A percentile compares a stretch with the other conserved stretches of the same genome.
Evolutionary conservation across 2,329 filamentous ascomycete genomes (phyloP).

Genomic region (Penicillium carneum): DNA sequence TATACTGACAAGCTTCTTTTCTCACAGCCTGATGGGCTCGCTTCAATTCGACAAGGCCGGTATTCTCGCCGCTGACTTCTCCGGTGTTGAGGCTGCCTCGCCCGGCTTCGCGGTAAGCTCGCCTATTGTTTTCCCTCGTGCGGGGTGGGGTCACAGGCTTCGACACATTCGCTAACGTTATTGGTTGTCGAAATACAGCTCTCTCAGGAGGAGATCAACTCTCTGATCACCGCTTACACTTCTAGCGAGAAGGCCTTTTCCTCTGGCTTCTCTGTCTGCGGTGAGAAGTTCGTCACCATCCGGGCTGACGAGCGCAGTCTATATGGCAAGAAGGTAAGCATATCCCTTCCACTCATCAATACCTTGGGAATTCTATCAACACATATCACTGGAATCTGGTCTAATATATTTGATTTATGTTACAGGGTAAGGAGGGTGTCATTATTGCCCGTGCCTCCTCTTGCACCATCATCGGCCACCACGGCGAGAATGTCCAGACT

Average conservation of each 20-base stretch:
- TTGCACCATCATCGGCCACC: slow-evolving; percentile 87
- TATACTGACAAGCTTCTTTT: slow-evolving; percentile 26
- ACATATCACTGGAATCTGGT: neutral
- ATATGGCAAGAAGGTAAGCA: slow-evolving; percentile 81
- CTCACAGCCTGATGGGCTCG: slow-evolving; percentile 75
- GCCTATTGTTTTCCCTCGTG: slow-evolving; percentile 16
- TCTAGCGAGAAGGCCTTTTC: slow-evolving; percentile 57
- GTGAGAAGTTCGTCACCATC: slow-evolving; percentile 79
- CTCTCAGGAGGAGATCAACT: slow-evolving; percentile 62
- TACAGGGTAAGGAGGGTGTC: slow-evolving; percentile 78
- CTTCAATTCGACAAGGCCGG: slow-evolving; percentile 83
- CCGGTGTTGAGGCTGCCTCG: slow-evolving; percentile 78
- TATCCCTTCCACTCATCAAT: slow-evolving; percentile 34
- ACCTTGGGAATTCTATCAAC: neutral
- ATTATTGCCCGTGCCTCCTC: slow-evolving; percentile 85
- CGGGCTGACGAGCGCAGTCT: slow-evolving; percentile 78
- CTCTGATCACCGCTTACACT: slow-evolving; percentile 61
- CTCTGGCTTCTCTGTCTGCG: slow-evolving; percentile 77
- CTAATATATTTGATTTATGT: slow-evolving; percentile 17
- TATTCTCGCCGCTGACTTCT: slow-evolving; percentile 81
- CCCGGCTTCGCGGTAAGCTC: slow-evolving; percentile 73
- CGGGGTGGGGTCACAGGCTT: slow-evolving; percentile 12
- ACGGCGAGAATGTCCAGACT: slow-evolving; percentile 75
- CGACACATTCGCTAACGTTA: slow-evolving; percentile 1
- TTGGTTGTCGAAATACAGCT: slow-evolving; percentile 49